phyloP scores from a whole-genome alignment of 345 rosid species.

The Viola odorata region DNA sequence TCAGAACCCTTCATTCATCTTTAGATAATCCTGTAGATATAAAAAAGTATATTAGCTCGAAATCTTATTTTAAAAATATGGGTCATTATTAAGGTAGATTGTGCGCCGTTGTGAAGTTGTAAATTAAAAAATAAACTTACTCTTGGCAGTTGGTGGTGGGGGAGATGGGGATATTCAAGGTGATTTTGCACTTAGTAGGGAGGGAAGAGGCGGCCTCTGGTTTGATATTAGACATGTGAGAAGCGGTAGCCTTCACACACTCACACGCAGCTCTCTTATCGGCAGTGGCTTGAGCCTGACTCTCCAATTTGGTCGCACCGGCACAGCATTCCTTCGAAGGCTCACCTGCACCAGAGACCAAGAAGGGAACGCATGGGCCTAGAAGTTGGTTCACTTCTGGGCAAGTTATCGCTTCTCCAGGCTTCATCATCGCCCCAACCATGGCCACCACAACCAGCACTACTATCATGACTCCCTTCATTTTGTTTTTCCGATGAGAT shows the following conservation, averaged over 20 bases:
- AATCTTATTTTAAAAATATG: too few relatives aligned
- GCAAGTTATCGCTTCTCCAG: background rate
- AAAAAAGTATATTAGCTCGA: too few relatives aligned
- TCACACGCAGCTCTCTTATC: slow-evolving; percentile 25
- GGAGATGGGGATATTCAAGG: slow-evolving; percentile 12
- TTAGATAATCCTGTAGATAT: too few relatives aligned
- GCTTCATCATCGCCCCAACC: background rate
- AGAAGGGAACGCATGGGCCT: slow-evolving; percentile 15
- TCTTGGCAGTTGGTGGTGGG: slow-evolving; percentile 5
- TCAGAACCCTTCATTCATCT: too few relatives aligned
- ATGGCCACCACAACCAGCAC: background rate
- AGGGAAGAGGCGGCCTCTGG: slow-evolving; percentile 21
- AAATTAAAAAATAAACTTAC: too few relatives aligned
- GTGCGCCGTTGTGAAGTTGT: too few relatives aligned
- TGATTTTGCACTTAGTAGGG: slow-evolving; percentile 13
- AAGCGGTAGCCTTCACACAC: slow-evolving; percentile 18
- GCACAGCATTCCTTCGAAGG: slow-evolving; percentile 15
- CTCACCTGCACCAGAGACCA: background rate
- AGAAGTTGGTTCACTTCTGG: background rate
- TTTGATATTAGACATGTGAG: slow-evolving; percentile 1
- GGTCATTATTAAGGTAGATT: too few relatives aligned
- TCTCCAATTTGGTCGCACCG: slow-evolving; percentile 5
- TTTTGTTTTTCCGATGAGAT: background rate
- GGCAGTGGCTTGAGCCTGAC: slow-evolving; percentile 3
- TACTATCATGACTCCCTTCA: background rate